Evolutionary conservation across 371 early-diverging fungal species (phyloP).

Genomic region (Syncephalis fuscata): DNA sequence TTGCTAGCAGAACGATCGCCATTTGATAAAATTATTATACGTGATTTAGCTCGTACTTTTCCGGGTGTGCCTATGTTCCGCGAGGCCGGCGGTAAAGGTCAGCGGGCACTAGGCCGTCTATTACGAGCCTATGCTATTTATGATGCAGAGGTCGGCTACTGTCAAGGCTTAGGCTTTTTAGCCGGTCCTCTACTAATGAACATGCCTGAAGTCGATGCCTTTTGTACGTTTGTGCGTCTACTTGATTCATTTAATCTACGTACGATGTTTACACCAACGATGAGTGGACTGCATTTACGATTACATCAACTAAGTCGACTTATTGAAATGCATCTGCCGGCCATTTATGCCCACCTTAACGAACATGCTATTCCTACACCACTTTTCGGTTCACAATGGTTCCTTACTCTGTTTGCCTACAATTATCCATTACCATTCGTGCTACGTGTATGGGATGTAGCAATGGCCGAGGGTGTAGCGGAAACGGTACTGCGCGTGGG

Average conservation of each 20-base stretch:
- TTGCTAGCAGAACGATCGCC: slow-evolving; percentile 52
- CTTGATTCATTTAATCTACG: slow-evolving; percentile 76
- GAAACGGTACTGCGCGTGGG: slow-evolving; percentile 80
- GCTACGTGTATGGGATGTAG: slow-evolving; percentile 75
- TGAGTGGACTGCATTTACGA: slow-evolving; percentile 61
- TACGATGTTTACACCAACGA: slow-evolving; percentile 66
- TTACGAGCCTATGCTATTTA: slow-evolving; percentile 81
- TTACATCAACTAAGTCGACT: slow-evolving; percentile 78
- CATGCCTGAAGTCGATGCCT: slow-evolving; percentile 94
- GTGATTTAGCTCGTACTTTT: slow-evolving; percentile 78
- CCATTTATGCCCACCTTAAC: slow-evolving; percentile 55
- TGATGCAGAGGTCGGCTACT: slow-evolving; percentile 86
- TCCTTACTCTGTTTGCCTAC: slow-evolving; percentile 90
- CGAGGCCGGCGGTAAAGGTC: slow-evolving; percentile 55
- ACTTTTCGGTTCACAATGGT: slow-evolving; percentile 89
- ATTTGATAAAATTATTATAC: slow-evolving; percentile 76
- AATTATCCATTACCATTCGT: slow-evolving; percentile 81
- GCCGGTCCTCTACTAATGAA: slow-evolving; percentile 77
- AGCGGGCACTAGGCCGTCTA: slow-evolving; percentile 75
- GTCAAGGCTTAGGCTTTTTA: slow-evolving; percentile 80
- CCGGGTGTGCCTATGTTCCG: slow-evolving; percentile 66
- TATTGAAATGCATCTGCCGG: slow-evolving; percentile 63
- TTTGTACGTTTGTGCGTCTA: slow-evolving; percentile 70
- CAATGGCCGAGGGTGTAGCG: slow-evolving; percentile 77
- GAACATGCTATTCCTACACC: slow-evolving; percentile 62